Evolutionary conservation across 306 rosid species (phyloP).

Genomic region (Corylus americana): DNA sequence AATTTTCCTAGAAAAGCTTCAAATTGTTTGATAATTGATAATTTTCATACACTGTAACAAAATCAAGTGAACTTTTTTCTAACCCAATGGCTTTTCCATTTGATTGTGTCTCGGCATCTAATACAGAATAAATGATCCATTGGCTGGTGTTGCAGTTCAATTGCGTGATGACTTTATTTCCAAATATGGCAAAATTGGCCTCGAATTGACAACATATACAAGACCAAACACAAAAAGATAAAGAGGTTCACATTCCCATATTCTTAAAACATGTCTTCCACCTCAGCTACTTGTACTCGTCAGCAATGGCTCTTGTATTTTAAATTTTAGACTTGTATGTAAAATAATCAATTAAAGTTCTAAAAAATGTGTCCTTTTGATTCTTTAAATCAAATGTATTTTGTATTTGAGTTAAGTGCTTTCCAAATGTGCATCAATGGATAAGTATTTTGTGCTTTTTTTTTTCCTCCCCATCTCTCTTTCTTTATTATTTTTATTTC

Average conservation of each 20-base stretch:
- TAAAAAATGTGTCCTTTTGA: too few relatives aligned
- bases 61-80: background rate
- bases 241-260: background rate
- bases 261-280: background rate
- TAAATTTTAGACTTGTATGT: too few relatives aligned
- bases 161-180: background rate
- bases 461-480: too few relatives aligned
- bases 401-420: too few relatives aligned
- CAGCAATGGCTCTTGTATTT: background rate
- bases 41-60: background rate
- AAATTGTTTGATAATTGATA: too few relatives aligned
- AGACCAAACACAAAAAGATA: slow-evolving; percentile 5
- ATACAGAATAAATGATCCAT: background rate
- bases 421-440: too few relatives aligned
- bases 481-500: too few relatives aligned
- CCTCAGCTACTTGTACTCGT: too few relatives aligned
- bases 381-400: too few relatives aligned
- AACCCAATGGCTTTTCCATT: background rate
- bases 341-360: too few relatives aligned
- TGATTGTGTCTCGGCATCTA: background rate
- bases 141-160: background rate
- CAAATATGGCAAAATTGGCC: background rate
- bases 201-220: background rate
- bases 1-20: too few relatives aligned
- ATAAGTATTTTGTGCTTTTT: too few relatives aligned